A percentile compares a stretch with the other conserved stretches of the same genome.
These are phyloP conservation scores for Mucor indicus DNA, from an alignment of 371 early-diverging fungal species.

Conservation along the genomic window DNA sequence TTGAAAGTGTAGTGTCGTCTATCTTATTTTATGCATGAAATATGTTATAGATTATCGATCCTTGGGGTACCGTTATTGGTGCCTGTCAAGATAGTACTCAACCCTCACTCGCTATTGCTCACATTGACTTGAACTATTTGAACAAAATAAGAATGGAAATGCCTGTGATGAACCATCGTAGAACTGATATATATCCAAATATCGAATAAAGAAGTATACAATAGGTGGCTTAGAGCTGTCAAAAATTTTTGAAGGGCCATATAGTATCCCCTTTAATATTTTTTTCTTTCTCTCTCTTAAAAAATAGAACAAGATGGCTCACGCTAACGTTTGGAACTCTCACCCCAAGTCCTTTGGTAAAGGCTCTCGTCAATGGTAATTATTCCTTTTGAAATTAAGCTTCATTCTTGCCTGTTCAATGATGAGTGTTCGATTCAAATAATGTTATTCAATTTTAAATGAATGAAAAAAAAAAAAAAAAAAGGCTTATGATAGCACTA, in stretches of 20 bases:
- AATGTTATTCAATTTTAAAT: too few species aligned
- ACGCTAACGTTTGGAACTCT: constrained; percentile 94
- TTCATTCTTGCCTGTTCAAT: too few species aligned
- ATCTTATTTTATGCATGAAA: neutral
- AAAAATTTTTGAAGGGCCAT: too few species aligned
- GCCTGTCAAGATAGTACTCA: constrained; percentile 46
- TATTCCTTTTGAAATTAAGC: too few species aligned
- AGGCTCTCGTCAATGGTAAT: constrained; percentile 97
- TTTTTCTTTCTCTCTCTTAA: constrained; percentile 18
- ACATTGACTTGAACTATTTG: constrained; percentile 62
- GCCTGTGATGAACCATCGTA: constrained; percentile 71
- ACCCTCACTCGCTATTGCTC: constrained; percentile 58
- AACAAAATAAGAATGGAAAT: constrained; percentile 64
- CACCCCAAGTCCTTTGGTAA: constrained; percentile 96
- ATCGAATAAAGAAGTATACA: constrained; percentile 5
- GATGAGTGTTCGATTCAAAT: too few species aligned
- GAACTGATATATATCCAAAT: constrained; percentile 60
- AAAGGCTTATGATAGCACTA: too few species aligned
- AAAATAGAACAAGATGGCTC: constrained; percentile 71
- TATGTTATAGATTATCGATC: constrained; percentile 38
- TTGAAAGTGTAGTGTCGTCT: neutral
- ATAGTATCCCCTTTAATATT: too few species aligned
- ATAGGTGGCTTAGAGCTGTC: too few species aligned
- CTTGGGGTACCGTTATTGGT: constrained; percentile 61
- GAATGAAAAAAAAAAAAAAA: too few species aligned